Conservation (phyloP, 2,329 filamentous ascomycete species). For the Pestalotiopsis fici region DNA sequence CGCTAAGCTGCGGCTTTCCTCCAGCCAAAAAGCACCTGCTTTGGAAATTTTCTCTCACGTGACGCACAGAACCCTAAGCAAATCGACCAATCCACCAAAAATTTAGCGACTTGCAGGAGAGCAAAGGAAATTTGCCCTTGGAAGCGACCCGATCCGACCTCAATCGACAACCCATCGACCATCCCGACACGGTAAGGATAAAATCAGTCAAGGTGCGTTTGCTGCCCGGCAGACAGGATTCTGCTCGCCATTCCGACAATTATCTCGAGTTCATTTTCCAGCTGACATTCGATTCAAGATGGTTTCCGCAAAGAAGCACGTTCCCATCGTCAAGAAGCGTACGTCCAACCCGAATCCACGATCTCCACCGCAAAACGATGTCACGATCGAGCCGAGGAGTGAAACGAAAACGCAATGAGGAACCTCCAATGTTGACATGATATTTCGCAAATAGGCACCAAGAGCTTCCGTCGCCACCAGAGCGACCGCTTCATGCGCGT, state of each 20-base stretch:
- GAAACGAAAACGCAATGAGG: background rate
- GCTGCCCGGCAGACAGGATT: background rate
- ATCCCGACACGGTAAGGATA: slow-evolving; percentile 6
- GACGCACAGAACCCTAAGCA: slow-evolving; percentile 1
- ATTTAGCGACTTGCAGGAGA: slow-evolving; percentile 2
- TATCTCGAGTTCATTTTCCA: background rate
- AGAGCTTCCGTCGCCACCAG: slow-evolving; percentile 97
- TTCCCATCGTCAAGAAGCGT: slow-evolving; percentile 99
- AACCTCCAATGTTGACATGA: slow-evolving; percentile 37
- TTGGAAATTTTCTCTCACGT: slow-evolving; percentile 2
- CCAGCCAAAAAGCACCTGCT: background rate
- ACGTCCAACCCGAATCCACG: slow-evolving; percentile 52
- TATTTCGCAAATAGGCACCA: slow-evolving; percentile 67
- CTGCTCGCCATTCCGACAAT: background rate
- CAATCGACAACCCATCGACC: slow-evolving; percentile 4
- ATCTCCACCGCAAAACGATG: slow-evolving; percentile 2
- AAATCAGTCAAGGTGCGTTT: slow-evolving; percentile 13
- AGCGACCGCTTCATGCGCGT: slow-evolving; percentile 95
- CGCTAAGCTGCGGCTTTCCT: background rate
- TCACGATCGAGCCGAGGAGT: background rate
- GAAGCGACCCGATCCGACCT: slow-evolving; percentile 2
- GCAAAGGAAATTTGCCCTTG: slow-evolving; percentile 3
- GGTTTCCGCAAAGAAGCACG: slow-evolving; percentile 99
- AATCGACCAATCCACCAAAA: slow-evolving; percentile 4
- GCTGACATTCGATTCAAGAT: slow-evolving; percentile 58